Evolutionary conservation across 2,329 filamentous ascomycete species (phyloP), one percentile per base, ranked within the genome.

Genomic region (Lachnellula occidentalis): DNA sequence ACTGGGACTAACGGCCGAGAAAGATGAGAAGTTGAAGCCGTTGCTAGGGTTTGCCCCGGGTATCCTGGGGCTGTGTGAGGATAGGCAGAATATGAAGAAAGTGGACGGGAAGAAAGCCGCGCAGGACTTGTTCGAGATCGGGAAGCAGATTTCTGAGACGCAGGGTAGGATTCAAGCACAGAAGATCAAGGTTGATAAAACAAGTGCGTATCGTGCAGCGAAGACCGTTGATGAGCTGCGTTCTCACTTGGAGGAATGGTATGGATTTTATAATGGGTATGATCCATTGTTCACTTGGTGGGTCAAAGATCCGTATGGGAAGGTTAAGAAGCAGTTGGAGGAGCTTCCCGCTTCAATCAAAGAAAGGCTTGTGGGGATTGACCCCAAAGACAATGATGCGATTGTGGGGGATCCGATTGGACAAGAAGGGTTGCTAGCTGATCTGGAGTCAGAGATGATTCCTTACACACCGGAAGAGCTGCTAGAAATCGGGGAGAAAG

Each of bases 391-490:
- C 47, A 67, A 73, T 1, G 74, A 79, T 50, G 74, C 76, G 6
- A 82, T 83, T 49, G 73, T 83, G 27, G 80, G 80, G 6, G 74
- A 83, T 57, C 80, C 80, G 0, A 79, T 83, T 48, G 80, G 81
- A 1, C 67, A 74, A 4, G 72, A 75, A 0, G 78, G 75, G 0
- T 68, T 84, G 1, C 65, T 79, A 1, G 71, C 72, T 11, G 79
- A 82, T 49, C 72, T 85, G 1, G 71, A 76, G 53, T 74, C 75
- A 1, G 80, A 84, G 64, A 76, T 81, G 73, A 81, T 84, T 48
- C 75, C 78, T 0, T 84, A 83, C 60, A 72, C 75, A 0, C 81
- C 81, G 0, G 78, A 82, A 53, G 77, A 83, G 62, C 69, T 84
- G 2, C 71, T 83, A 42, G 56, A 64, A 0, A 76, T 83, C 22